These are phyloP conservation scores for Monosporascus sp. DNA, from an alignment of 2,329 filamentous ascomycete species.

Conservation along the genomic window DNA sequence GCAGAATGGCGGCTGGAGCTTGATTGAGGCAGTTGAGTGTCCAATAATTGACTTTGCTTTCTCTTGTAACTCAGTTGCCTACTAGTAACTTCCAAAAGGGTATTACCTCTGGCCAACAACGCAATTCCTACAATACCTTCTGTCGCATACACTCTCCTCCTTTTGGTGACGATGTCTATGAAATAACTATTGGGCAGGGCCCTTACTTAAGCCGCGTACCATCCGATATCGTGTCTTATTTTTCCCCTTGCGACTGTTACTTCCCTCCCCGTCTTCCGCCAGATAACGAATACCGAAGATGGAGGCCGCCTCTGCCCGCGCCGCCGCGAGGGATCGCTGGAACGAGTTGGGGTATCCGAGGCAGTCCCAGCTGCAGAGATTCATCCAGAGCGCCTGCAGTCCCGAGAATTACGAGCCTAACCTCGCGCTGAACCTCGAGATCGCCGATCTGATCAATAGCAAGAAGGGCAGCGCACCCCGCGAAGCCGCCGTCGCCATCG, in stretches of 20 bases:
- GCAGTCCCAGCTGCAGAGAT: conserved; percentile 85
- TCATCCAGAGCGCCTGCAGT: conserved; percentile 93
- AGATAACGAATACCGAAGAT: conserved; percentile 42
- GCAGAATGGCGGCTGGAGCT: too few relatives aligned
- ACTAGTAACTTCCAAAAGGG: too few relatives aligned
- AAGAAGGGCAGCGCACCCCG: conserved; percentile 96
- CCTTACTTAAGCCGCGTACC: not conserved
- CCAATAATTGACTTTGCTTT: too few relatives aligned
- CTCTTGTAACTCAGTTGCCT: too few relatives aligned
- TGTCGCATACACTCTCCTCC: not conserved
- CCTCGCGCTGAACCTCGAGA: conserved; percentile 92
- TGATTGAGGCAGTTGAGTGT: too few relatives aligned
- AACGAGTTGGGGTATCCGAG: conserved; percentile 73
- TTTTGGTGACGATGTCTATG: not conserved
- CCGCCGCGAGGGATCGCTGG: conserved; percentile 93
- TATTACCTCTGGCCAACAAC: not conserved
- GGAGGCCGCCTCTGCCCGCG: conserved; percentile 94
- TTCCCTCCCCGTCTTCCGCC: not conserved
- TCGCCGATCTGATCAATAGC: conserved; percentile 90
- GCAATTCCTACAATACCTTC: not conserved
- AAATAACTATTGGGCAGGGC: not conserved
- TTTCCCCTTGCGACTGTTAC: not conserved
- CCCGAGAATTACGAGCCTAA: conserved; percentile 98
- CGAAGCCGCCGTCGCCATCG: conserved; percentile 89
- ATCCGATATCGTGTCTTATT: not conserved